Evolutionary conservation across 768 basidiomycete genomes (phyloP).

Genomic region (Omphalotus guepiniiformis): DNA sequence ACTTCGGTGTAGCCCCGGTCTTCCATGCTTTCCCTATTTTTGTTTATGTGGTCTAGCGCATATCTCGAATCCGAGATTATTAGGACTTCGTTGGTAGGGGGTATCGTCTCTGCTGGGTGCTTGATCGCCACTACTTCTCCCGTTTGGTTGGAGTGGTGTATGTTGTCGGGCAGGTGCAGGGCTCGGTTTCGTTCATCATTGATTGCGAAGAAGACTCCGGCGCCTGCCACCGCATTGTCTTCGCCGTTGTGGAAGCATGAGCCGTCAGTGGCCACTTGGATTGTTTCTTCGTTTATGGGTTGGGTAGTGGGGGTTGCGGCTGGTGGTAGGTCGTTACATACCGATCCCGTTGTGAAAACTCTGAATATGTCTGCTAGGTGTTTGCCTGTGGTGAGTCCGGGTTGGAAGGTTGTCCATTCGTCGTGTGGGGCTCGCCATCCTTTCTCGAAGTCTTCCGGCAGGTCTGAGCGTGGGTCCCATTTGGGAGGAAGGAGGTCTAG

Average conservation of each 20-base stretch:
- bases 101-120: not conserved
- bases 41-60: not conserved
- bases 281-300: too few relatives aligned
- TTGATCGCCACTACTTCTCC: not conserved
- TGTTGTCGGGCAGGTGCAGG: not conserved
- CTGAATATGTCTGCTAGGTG: slow-evolving; percentile 6
- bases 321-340: not conserved
- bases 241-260: not conserved
- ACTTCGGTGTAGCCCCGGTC: not conserved
- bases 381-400: not conserved
- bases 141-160: slow-evolving; percentile 1
- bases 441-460: not conserved
- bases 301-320: not conserved
- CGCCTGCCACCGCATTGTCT: not conserved
- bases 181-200: not conserved
- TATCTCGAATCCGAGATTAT: not conserved
- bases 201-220: not conserved
- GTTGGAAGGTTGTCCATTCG: slow-evolving; percentile 2
- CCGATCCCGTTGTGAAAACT: slow-evolving; percentile 10
- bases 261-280: not conserved
- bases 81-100: not conserved
- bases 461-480: not conserved
- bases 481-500: not conserved
- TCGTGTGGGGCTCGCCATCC: not conserved
- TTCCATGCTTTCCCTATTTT: not conserved